Evolutionary conservation across 768 basidiomycete genomes (phyloP).

Genomic region (Lentinula detonsa): DNA sequence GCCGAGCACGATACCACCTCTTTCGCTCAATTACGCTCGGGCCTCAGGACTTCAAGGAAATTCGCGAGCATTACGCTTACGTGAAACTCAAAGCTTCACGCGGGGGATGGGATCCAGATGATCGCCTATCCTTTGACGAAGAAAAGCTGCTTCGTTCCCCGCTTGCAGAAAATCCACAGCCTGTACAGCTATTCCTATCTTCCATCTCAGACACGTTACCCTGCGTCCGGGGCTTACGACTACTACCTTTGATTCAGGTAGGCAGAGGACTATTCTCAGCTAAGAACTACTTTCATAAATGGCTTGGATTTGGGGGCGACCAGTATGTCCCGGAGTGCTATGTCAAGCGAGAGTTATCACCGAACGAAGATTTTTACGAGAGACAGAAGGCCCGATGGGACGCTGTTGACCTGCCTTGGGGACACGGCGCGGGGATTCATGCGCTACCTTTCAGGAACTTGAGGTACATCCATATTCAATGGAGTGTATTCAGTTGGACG

Average conservation of each 20-base stretch:
- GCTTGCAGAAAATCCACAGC: neutral
- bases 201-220: neutral
- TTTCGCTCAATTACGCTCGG: neutral
- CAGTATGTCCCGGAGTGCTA: neutral
- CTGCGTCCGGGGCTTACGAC: neutral
- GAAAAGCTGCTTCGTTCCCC: neutral
- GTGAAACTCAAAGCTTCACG: neutral
- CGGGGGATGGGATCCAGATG: neutral
- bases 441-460: neutral
- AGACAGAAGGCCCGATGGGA: neutral
- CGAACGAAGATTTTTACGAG: neutral
- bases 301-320: neutral
- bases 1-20: neutral
- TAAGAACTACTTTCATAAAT: neutral
- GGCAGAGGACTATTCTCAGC: neutral
- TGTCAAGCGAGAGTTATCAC: neutral
- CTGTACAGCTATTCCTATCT: neutral
- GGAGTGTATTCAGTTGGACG: constrained; percentile 3
- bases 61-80: neutral
- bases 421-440: neutral
- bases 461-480: neutral
- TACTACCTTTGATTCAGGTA: neutral
- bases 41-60: neutral
- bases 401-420: constrained; percentile 1
- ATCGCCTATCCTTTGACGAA: neutral